phyloP scores from a whole-genome alignment of 116 monocot species.

The Papilionanthe hybrid region DNA sequence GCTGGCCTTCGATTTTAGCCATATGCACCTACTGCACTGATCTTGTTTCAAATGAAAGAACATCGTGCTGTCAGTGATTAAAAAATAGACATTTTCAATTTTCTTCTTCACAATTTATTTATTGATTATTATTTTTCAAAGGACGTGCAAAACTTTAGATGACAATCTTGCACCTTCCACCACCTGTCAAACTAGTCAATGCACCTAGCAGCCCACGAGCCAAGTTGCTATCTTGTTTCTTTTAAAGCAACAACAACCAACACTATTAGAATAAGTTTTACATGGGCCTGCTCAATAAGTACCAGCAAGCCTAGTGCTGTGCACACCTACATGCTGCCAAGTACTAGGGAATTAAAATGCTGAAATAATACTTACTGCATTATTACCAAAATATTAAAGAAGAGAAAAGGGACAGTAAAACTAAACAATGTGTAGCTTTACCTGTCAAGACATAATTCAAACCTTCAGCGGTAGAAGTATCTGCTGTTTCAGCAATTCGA shows the following conservation, averaged over 20 bases:
- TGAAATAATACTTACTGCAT: background rate
- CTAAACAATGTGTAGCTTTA: slow-evolving; percentile 11
- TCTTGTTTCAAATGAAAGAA: background rate
- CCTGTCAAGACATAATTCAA: slow-evolving; percentile 82
- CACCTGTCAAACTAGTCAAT: background rate
- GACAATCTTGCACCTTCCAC: background rate
- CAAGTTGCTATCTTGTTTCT: background rate
- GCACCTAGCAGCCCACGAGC: background rate
- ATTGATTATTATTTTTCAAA: background rate
- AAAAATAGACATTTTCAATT: too few relatives aligned
- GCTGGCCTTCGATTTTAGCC: background rate
- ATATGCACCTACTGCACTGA: background rate
- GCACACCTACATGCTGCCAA: background rate
- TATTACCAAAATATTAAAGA: background rate
- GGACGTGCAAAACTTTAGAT: background rate
- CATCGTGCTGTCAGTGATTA: too few relatives aligned
- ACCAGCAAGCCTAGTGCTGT: background rate
- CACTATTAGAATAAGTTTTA: background rate
- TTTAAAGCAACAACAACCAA: background rate
- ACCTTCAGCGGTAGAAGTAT: slow-evolving; percentile 86
- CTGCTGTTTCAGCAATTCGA: slow-evolving; percentile 77
- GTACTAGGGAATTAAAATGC: background rate
- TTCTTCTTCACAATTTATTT: too few relatives aligned
- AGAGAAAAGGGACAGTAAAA: background rate
- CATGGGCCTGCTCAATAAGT: background rate